Evolutionary conservation across 768 basidiomycete species (phyloP), one percentile per base, ranked within the genome.

Genomic region (Russula brevipes): DNA sequence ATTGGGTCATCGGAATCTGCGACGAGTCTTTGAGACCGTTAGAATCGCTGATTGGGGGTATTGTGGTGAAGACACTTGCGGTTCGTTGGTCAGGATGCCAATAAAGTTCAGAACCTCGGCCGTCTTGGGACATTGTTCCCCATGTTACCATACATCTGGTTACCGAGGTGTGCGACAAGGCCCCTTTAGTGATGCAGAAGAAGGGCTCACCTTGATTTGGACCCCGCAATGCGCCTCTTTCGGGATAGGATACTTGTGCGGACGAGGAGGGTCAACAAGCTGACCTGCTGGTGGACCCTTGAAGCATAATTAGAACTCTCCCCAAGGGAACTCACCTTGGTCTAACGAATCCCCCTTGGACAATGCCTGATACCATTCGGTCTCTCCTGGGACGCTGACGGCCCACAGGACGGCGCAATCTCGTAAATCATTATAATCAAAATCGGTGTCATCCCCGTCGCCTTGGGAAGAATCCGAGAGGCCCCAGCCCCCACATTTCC

Each of bases 401-500:
- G 84, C 86, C 91, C 91, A 94, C 9, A 90, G 57, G 19, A 85
- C 76, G 19, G 74, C 79, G 70, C 83, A 82, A 63, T 91, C 88
- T 61, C 78, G 77, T n/a, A 92, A 76, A 68, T 81, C 71, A 35
- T 75, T 71, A 61, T 82, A 80, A 47, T 82, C 77, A 44, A 84
- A 66, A 19, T 71, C 66, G 31, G 67, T 61, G n/a, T 70, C 68
- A 47, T 73, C 72, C 31, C 73, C 70, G 11, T 67, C 51, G 19
- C 64, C 52, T 59, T 64, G 65, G 52, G 67, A 72, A 54, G 66
- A 70, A 19, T 77, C 80, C 31, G 39, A 42, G 17, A 88, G 73
- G 6, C 88, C 90, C 91, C 91, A 92, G n/a, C 90, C 91, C 33
- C 88, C 89, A 60, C 81, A 83, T 47, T 69, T 70, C 1, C 76